These are phyloP conservation scores for Trichoderma reesei DNA, from an alignment of 495 filamentous ascomycete species.

Conservation along the genomic window DNA sequence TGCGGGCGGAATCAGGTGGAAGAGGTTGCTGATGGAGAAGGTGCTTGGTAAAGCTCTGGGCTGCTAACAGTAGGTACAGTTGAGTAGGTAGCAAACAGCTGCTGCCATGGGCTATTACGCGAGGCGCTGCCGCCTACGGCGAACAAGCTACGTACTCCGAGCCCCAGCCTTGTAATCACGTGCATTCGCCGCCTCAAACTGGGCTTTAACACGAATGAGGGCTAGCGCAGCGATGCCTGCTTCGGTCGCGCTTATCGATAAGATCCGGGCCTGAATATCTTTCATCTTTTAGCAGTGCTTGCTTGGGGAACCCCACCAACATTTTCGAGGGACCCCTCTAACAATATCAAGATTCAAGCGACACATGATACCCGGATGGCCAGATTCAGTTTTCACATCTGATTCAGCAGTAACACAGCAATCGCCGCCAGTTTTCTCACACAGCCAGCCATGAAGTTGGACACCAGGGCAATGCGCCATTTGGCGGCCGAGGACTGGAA, in stretches of 20 bases:
- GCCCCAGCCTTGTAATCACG: conserved; percentile 14
- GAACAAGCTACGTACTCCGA: conserved; percentile 10
- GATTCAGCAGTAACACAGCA: too few relatives aligned
- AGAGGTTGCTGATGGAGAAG: background rate
- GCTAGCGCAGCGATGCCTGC: conserved; percentile 1
- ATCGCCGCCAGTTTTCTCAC: background rate
- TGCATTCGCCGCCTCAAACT: background rate
- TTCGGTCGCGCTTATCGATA: conserved; percentile 12
- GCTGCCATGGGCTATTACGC: conserved; percentile 23
- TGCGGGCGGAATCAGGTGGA: conserved; percentile 12
- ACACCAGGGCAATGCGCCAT: conserved; percentile 84
- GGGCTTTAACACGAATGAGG: conserved; percentile 5
- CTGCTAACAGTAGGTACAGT: background rate
- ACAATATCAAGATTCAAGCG: background rate
- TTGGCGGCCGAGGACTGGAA: conserved; percentile 88
- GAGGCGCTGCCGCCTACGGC: conserved; percentile 31
- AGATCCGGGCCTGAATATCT: conserved; percentile 12
- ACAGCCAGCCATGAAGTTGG: conserved; percentile 65
- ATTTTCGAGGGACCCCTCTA: background rate
- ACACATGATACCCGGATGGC: background rate
- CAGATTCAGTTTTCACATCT: too few relatives aligned
- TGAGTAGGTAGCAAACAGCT: background rate
- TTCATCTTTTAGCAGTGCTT: background rate
- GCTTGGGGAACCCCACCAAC: conserved; percentile 3
- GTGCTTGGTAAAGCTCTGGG: conserved; percentile 10